phyloP scores from a whole-genome alignment of 805 yeast genomes.

The Sugiyamaella chiloensis region DNA sequence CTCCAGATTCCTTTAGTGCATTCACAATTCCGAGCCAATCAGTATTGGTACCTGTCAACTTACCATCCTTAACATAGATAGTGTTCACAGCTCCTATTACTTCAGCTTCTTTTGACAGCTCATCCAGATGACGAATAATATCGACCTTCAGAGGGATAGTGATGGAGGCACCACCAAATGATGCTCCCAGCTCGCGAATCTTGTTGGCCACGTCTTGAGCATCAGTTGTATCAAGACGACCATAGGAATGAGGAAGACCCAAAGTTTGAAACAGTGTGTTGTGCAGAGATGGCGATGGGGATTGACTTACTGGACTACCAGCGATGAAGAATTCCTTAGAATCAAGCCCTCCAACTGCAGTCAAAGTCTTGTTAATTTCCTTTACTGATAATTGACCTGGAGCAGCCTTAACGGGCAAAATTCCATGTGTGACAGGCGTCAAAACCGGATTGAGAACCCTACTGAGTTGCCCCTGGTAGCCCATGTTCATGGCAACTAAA shows the following conservation, averaged over 20 bases:
- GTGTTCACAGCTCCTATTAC: conserved; percentile 95
- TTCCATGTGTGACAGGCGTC: conserved; percentile 79
- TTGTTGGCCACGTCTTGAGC: conserved; percentile 53
- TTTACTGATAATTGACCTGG: conserved; percentile 72
- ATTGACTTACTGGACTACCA: conserved; percentile 81
- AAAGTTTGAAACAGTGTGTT: conserved; percentile 70
- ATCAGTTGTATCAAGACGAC: conserved; percentile 62
- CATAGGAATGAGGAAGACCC: conserved; percentile 74
- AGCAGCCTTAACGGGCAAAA: conserved; percentile 68
- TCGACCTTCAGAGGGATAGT: conserved; percentile 91
- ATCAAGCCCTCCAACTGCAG: conserved; percentile 60
- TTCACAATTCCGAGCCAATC: conserved; percentile 89
- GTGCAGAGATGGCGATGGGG: conserved; percentile 87
- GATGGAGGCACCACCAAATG: conserved; percentile 91
- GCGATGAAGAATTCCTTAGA: conserved; percentile 64
- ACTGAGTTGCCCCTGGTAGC: conserved; percentile 70
- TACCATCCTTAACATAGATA: conserved; percentile 50
- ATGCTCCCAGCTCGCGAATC: conserved; percentile 42
- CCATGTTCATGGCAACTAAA: conserved; percentile 81
- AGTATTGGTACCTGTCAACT: conserved; percentile 82
- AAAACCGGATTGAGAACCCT: conserved; percentile 69
- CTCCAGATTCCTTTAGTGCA: conserved; percentile 60
- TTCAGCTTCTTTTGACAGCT: conserved; percentile 70
- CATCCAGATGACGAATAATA: conserved; percentile 62
- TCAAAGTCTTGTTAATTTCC: conserved; percentile 57